These are phyloP conservation scores for Dipodascus albidus DNA, from an alignment of 805 yeast genomes.

Conservation along the genomic window DNA sequence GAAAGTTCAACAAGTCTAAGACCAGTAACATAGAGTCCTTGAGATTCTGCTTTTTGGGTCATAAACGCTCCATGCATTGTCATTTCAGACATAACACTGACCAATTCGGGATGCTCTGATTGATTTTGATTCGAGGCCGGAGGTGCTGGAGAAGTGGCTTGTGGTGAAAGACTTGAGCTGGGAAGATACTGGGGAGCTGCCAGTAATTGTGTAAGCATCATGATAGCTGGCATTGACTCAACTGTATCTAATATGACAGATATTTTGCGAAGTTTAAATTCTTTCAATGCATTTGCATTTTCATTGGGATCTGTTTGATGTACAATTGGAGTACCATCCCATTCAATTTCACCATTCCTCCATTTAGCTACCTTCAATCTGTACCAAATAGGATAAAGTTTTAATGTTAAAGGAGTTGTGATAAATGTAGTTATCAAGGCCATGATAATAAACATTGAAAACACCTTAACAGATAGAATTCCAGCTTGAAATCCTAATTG, in stretches of 20 bases:
- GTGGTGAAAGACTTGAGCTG: constrained; percentile 10
- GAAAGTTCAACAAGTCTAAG: constrained; percentile 48
- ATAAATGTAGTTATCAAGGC: constrained; percentile 65
- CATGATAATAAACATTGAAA: constrained; percentile 77
- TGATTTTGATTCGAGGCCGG: neutral
- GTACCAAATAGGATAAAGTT: constrained; percentile 42
- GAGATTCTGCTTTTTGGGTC: neutral
- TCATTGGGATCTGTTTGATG: neutral
- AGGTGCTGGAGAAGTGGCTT: neutral
- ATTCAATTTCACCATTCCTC: constrained; percentile 21
- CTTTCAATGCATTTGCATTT: neutral
- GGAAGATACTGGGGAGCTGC: constrained; percentile 7
- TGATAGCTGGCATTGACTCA: constrained; percentile 22
- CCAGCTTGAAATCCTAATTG: constrained; percentile 63
- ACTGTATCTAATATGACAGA: constrained; percentile 20
- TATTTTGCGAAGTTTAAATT: constrained; percentile 7
- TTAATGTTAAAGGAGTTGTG: constrained; percentile 65
- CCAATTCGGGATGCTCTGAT: neutral
- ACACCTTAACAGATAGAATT: constrained; percentile 51
- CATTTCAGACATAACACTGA: neutral
- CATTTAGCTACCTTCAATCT: constrained; percentile 13
- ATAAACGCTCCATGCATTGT: constrained; percentile 7
- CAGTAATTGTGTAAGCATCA: constrained; percentile 21
- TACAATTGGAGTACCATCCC: constrained; percentile 22
- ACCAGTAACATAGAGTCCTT: constrained; percentile 31